Evolutionary conservation across 208 protist species (phyloP).

Genomic region (Leishmania amazonensis): DNA sequence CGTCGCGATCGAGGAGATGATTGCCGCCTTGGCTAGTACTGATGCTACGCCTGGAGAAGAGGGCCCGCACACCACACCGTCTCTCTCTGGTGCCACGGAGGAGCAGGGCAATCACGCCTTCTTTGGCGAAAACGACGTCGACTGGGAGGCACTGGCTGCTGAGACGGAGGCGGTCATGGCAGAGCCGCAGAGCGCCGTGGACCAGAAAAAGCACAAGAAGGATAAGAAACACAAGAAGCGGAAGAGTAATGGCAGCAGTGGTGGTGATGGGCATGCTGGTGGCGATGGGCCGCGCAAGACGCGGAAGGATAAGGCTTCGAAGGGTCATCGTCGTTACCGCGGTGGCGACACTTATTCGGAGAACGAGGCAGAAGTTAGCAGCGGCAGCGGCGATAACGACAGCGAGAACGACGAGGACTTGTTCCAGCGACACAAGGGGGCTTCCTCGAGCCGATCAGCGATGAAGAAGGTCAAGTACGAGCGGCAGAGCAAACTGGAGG

Average conservation of each 20-base stretch:
- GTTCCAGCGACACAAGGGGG: constrained; percentile 25
- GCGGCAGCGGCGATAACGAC: constrained; percentile 19
- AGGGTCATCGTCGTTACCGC: constrained; percentile 19
- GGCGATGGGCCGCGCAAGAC: background rate
- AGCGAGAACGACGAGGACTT: constrained; percentile 11
- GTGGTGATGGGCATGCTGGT: background rate
- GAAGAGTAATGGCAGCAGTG: background rate
- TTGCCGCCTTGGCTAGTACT: constrained; percentile 4
- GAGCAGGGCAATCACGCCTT: background rate
- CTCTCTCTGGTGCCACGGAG: background rate
- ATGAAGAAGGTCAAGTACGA: constrained; percentile 27
- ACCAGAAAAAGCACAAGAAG: constrained; percentile 17
- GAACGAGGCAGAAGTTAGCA: constrained; percentile 4
- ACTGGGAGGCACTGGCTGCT: background rate
- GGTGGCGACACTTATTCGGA: background rate
- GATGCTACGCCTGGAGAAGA: background rate
- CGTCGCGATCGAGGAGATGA: constrained; percentile 58
- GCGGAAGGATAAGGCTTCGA: constrained; percentile 17
- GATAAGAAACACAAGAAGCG: constrained; percentile 34
- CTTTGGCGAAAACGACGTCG: background rate
- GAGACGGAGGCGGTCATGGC: background rate
- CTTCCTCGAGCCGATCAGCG: constrained; percentile 20
- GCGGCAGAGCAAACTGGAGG: constrained; percentile 37
- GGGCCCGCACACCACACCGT: background rate
- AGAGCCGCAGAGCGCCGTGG: background rate